Conservation (phyloP, 1,139 yeast species). For the Candida freyschussii region DNA sequence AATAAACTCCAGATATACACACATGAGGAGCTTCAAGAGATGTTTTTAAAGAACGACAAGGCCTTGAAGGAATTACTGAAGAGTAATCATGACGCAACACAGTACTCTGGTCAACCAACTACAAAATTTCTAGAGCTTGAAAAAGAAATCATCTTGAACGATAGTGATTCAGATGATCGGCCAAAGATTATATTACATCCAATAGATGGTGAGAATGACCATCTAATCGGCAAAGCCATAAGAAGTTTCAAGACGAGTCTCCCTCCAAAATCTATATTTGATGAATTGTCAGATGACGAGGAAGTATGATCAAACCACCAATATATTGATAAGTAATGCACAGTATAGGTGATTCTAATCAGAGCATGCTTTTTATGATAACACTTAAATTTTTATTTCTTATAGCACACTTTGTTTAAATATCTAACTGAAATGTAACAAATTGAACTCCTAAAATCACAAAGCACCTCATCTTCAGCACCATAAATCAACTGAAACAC, state of each 20-base stretch:
- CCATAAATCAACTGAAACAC: too few relatives aligned
- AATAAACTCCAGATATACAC: slow-evolving; percentile 25
- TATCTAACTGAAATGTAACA: too few relatives aligned
- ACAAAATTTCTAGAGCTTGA: slow-evolving; percentile 11
- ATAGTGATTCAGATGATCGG: slow-evolving; percentile 11
- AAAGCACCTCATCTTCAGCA: too few relatives aligned
- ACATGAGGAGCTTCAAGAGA: slow-evolving; percentile 21
- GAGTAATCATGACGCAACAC: slow-evolving; percentile 11
- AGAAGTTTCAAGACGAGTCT: slow-evolving; percentile 23
- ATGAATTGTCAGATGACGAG: slow-evolving; percentile 24
- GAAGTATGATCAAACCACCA: slow-evolving; percentile 1
- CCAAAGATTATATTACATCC: slow-evolving; percentile 25
- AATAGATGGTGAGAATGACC: slow-evolving; percentile 23
- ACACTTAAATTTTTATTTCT: too few relatives aligned
- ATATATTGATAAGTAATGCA: too few relatives aligned
- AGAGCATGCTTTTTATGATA: too few relatives aligned
- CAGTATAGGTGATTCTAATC: too few relatives aligned
- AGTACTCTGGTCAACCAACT: slow-evolving; percentile 5
- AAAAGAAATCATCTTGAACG: slow-evolving; percentile 21
- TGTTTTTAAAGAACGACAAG: slow-evolving; percentile 17
- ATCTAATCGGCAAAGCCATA: slow-evolving; percentile 22
- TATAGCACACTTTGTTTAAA: too few relatives aligned
- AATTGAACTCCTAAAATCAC: too few relatives aligned
- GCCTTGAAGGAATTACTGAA: slow-evolving; percentile 15
- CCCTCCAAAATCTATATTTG: slow-evolving; percentile 35